Percentiles rank a stretch among this genome's conserved stretches.
These are phyloP conservation scores for Malassezia vespertilionis DNA, from an alignment of 1,284 basidiomycete species.

Conservation along the genomic window DNA sequence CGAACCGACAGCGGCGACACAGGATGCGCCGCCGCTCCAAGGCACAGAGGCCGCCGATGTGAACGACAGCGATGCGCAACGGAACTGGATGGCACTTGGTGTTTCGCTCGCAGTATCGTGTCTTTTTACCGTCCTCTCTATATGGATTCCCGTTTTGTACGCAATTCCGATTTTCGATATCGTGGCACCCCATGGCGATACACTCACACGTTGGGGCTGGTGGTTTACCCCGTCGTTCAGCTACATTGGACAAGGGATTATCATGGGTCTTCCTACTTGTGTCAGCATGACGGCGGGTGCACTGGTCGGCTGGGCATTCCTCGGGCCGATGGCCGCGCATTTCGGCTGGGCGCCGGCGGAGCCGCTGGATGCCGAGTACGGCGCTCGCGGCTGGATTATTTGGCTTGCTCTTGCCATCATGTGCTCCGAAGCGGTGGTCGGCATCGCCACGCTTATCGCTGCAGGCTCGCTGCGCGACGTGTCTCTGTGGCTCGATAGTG, in stretches of 20 bases:
- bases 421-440: constrained; percentile 71
- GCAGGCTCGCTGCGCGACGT: not conserved
- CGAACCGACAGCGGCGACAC: not conserved
- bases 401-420: constrained; percentile 92
- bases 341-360: constrained; percentile 20
- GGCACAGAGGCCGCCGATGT: not conserved
- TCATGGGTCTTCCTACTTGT: constrained; percentile 93
- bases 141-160: constrained; percentile 76
- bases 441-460: constrained; percentile 19
- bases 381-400: constrained; percentile 50
- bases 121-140: constrained; percentile 53
- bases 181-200: constrained; percentile 51
- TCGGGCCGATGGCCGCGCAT: constrained; percentile 74
- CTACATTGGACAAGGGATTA: constrained; percentile 59
- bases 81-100: not conserved
- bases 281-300: constrained; percentile 89
- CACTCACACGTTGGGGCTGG: constrained; percentile 84
- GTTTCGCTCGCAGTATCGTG: not conserved
- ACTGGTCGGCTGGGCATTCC: constrained; percentile 84
- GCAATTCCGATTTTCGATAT: constrained; percentile 78
- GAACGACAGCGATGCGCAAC: not conserved
- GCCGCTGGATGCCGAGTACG: constrained; percentile 23
- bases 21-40: constrained; percentile 1
- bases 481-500: not conserved
- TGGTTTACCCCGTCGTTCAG: constrained; percentile 84